Conservation (phyloP, 768 basidiomycete genomes). For the Pleurotus tuoliensis region DNA sequence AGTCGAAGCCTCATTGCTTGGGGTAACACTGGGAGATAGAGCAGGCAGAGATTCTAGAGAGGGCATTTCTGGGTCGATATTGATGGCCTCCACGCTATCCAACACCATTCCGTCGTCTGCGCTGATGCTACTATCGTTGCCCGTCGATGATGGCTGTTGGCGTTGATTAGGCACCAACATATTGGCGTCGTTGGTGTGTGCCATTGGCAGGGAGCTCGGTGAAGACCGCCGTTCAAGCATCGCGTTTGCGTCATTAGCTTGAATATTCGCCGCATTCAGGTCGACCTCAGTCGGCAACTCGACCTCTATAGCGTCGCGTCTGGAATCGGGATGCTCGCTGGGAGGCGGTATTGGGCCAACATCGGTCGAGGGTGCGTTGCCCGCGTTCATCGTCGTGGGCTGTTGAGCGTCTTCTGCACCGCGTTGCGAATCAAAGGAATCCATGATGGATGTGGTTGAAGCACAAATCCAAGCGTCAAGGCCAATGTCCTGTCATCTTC, state of each 20-base stretch:
- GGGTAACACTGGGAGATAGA: background rate
- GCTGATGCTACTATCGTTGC: background rate
- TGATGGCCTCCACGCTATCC: background rate
- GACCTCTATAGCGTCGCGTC: background rate
- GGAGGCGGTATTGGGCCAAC: background rate
- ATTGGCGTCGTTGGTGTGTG: background rate
- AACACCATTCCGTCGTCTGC: background rate
- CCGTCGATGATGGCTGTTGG: background rate
- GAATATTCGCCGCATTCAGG: background rate
- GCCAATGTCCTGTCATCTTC: background rate
- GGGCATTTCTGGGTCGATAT: background rate
- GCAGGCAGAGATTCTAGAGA: background rate
- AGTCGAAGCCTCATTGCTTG: background rate
- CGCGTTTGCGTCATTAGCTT: background rate
- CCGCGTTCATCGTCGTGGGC: background rate
- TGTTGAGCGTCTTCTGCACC: background rate
- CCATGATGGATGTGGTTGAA: background rate
- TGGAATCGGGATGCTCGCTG: background rate
- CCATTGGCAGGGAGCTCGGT: too few relatives aligned
- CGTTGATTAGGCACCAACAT: background rate
- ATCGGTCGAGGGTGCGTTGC: background rate
- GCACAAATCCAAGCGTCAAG: background rate
- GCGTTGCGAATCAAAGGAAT: background rate
- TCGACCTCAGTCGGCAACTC: background rate
- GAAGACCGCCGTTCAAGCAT: too few relatives aligned